Evolutionary conservation across 495 filamentous ascomycete genomes (phyloP).

Genomic region (Echria macrotheca): DNA sequence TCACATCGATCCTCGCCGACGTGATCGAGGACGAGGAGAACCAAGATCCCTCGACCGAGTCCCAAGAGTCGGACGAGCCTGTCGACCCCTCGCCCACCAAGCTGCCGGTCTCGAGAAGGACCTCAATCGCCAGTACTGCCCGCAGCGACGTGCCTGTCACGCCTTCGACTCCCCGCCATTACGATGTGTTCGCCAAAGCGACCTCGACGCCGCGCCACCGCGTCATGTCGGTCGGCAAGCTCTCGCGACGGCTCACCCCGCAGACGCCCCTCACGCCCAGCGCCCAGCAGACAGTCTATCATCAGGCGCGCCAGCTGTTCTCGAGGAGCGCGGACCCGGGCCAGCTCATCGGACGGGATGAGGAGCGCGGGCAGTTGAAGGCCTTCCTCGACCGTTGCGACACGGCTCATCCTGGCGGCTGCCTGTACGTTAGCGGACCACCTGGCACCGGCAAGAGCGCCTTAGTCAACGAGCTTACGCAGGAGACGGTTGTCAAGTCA

Average conservation of each 20-base stretch:
- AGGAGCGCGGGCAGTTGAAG: constrained; percentile 65
- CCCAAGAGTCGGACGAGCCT: constrained; percentile 14
- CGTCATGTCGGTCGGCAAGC: constrained; percentile 45
- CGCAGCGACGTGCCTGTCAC: constrained; percentile 46
- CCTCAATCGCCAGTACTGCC: constrained; percentile 9
- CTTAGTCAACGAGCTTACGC: constrained; percentile 73
- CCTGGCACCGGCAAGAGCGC: constrained; percentile 97
- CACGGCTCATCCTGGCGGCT: constrained; percentile 60
- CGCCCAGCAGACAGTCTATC: constrained; percentile 67
- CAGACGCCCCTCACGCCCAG: constrained; percentile 60
- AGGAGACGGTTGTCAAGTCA: constrained; percentile 45
- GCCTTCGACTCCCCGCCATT: constrained; percentile 57
- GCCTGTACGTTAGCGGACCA: constrained; percentile 90
- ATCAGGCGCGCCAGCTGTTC: constrained; percentile 81
- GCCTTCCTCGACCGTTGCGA: constrained; percentile 64
- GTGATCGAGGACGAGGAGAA: constrained; percentile 34
- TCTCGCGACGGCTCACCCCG: constrained; percentile 50
- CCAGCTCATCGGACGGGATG: constrained; percentile 74
- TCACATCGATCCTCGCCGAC: constrained; percentile 32
- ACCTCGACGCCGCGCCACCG: constrained; percentile 43
- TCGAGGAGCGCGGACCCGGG: constrained; percentile 69
- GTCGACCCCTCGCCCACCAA: constrained; percentile 27
- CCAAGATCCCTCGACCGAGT: constrained; percentile 10
- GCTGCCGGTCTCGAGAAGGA: constrained; percentile 8
- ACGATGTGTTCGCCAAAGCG: constrained; percentile 44